Evolutionary conservation across 768 basidiomycete species (phyloP), one percentile per base, ranked within the genome.

Genomic region (Leccinum barrowsii): DNA sequence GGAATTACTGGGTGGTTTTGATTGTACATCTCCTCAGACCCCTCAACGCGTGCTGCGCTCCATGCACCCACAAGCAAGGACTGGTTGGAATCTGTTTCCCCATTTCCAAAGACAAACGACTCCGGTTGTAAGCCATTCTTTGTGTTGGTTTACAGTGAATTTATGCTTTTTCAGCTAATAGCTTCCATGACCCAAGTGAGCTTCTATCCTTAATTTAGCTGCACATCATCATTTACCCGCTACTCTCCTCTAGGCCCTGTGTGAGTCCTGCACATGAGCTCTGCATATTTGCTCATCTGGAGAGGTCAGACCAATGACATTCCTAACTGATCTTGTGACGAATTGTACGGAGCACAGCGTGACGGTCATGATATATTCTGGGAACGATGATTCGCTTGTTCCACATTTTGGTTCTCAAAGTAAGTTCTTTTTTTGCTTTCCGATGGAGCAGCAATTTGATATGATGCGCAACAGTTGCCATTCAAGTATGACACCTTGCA

Each of bases 21-120:
- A 54, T 13, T 28, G 1, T 26, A 28, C 19, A 19, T 40, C 47
- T 3, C 30, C 28, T 21, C 55, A 86, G 85, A 86, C 64, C 72
- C 76, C 30, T 74, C 66, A 30, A 82, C 80, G 11, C 76, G 81
- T 49, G 74, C 77, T 42, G 87, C 87, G 0, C 67, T 90, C 22
- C 87, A 90, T 68, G 87, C 87, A 1, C 87, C 88, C 3, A 81
- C 78, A 4, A 87, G 81, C 68, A 82, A 82, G 63, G 66, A 81
- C 35, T 81, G 80, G 80, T n/a, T 30, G 1, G 50, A 62, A 12
- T 53, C 62, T 28, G 67, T 71, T 50, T 42, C 62, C 54, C 50
- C 67, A 4, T 73, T 76, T 57, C 61, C 51, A 44, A 56, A 61
- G 2, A 35, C 17, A 1, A 42, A 49, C 13, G 0, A 0, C 3